phyloP scores from a whole-genome alignment of 2,329 filamentous ascomycete species.

The Penicillium sp. region DNA sequence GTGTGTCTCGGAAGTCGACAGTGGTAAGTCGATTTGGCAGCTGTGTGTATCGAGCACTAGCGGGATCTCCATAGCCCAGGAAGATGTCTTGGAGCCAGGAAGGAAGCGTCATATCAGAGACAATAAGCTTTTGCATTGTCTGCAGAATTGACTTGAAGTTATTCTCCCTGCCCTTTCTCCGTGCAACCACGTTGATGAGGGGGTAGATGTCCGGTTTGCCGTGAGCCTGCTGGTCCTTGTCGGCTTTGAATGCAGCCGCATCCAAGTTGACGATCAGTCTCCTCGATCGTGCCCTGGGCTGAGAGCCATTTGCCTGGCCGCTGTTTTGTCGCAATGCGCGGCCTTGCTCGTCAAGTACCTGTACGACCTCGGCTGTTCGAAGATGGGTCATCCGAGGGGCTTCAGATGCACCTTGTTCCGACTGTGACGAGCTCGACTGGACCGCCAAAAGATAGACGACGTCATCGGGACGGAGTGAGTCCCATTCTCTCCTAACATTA shows the following conservation, averaged over 20 bases:
- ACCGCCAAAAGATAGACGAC: slow-evolving; percentile 83
- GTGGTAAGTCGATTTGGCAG: slow-evolving; percentile 72
- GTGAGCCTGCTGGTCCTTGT: slow-evolving; percentile 63
- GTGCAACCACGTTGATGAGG: slow-evolving; percentile 78
- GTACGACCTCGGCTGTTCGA: slow-evolving; percentile 79
- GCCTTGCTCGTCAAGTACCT: slow-evolving; percentile 82
- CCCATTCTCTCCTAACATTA: slow-evolving; percentile 80
- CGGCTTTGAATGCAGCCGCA: slow-evolving; percentile 69
- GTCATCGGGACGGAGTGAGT: slow-evolving; percentile 79
- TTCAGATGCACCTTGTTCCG: slow-evolving; percentile 43
- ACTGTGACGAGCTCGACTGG: slow-evolving; percentile 51
- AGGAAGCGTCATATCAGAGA: slow-evolving; percentile 81
- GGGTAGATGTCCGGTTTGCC: slow-evolving; percentile 80
- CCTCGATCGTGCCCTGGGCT: slow-evolving; percentile 57
- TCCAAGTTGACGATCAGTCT: slow-evolving; percentile 81
- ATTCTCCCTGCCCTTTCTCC: slow-evolving; percentile 83
- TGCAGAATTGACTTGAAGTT: slow-evolving; percentile 95
- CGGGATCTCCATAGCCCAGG: slow-evolving; percentile 91
- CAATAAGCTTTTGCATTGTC: slow-evolving; percentile 79
- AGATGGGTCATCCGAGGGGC: slow-evolving; percentile 67
- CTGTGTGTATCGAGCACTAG: slow-evolving; percentile 80
- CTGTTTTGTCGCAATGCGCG: slow-evolving; percentile 62
- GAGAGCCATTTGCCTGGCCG: slow-evolving; percentile 62
- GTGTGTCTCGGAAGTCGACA: slow-evolving; percentile 90
- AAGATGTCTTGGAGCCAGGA: slow-evolving; percentile 96